These are phyloP conservation scores for Kalmanozyma brasiliensis DNA, from an alignment of 1,284 basidiomycete species.

Conservation along the genomic window DNA sequence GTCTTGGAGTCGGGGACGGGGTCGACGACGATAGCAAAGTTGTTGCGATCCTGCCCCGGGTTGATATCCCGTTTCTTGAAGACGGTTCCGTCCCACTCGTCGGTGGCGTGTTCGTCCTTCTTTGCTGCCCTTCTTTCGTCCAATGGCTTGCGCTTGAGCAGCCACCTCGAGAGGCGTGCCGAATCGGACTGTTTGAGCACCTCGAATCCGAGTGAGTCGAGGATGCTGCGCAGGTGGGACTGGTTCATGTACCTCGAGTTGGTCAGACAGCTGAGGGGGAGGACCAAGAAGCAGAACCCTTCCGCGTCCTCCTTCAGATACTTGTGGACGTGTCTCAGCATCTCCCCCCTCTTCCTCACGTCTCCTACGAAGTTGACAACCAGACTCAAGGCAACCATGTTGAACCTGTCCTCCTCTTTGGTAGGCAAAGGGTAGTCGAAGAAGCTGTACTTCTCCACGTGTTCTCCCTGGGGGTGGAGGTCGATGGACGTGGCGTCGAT, in stretches of 20 bases:
- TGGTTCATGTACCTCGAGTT: conserved; percentile 68
- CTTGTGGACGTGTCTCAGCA: conserved; percentile 61
- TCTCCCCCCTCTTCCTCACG: conserved; percentile 63
- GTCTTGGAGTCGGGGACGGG: conserved; percentile 20
- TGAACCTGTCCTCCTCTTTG: conserved; percentile 52
- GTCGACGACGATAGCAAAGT: conserved; percentile 66
- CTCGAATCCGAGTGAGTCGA: conserved; percentile 67
- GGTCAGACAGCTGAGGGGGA: conserved; percentile 69
- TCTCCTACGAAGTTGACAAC: conserved; percentile 70
- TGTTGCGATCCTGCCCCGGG: conserved; percentile 67
- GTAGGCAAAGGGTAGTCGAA: conserved; percentile 65
- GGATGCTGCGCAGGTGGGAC: conserved; percentile 62
- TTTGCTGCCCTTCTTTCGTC: conserved; percentile 17
- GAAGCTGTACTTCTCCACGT: conserved; percentile 68
- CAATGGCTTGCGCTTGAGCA: conserved; percentile 50
- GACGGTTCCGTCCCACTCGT: conserved; percentile 62
- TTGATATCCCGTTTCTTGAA: conserved; percentile 67
- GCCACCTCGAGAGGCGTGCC: conserved; percentile 68
- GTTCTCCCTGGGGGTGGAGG: conserved; percentile 67
- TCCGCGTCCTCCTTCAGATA: conserved; percentile 43
- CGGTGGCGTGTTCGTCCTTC: conserved; percentile 4
- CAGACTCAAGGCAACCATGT: conserved; percentile 68
- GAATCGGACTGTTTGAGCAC: conserved; percentile 66
- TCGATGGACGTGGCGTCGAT: conserved; percentile 69
- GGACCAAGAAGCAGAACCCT: conserved; percentile 68